phyloP scores from a whole-genome alignment of 2,329 filamentous ascomycete species.

The Annulohypoxylon truncatum region DNA sequence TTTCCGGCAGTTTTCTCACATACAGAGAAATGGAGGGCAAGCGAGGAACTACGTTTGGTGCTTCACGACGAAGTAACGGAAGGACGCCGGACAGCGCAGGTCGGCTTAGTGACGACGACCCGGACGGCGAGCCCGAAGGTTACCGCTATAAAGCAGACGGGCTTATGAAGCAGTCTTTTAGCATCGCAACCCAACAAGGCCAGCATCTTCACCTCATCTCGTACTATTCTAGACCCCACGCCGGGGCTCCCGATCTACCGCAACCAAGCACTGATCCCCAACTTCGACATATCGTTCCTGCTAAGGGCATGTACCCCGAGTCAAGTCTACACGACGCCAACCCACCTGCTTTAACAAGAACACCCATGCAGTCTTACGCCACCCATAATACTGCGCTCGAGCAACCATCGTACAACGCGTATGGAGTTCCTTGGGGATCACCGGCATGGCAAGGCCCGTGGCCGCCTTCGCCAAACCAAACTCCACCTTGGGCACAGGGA shows the following conservation, averaged over 20 bases:
- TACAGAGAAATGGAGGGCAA: conserved; percentile 99
- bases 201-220: conserved; percentile 98
- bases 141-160: conserved; percentile 97
- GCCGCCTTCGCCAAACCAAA: conserved; percentile 57
- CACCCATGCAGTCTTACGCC: conserved; percentile 70
- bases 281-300: conserved; percentile 83
- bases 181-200: conserved; percentile 88
- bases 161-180: conserved; percentile 99
- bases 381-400: conserved; percentile 40
- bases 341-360: conserved; percentile 82
- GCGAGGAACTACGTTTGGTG: conserved; percentile 80
- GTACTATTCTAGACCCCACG: conserved; percentile 88
- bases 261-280: conserved; percentile 85
- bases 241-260: conserved; percentile 76
- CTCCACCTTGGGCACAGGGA: conserved; percentile 52
- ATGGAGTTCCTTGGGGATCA: conserved; percentile 51
- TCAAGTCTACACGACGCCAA: conserved; percentile 89
- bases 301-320: conserved; percentile 97
- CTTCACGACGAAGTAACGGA: conserved; percentile 67
- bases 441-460: conserved; percentile 50
- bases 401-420: conserved; percentile 53
- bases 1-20: conserved; percentile 96
- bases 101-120: conserved; percentile 85
- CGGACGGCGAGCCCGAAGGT: conserved; percentile 86
- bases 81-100: conserved; percentile 87